These are phyloP conservation scores for Sporothrix mexicana DNA, from an alignment of 2,329 filamentous ascomycete genomes.

Conservation along the genomic window DNA sequence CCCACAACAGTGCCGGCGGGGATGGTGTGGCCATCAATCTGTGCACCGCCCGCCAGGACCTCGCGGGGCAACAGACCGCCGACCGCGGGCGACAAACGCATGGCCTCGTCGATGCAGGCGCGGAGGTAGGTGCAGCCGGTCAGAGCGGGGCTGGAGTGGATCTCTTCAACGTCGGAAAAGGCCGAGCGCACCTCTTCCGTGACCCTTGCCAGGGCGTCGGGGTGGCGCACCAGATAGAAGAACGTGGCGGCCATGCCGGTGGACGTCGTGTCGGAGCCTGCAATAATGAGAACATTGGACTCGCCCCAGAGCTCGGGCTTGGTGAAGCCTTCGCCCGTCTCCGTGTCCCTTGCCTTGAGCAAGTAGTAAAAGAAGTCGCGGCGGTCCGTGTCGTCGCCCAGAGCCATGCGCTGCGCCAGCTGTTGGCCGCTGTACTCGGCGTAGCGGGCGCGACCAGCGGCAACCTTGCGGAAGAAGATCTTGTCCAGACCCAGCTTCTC, in stretches of 20 bases:
- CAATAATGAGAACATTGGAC: conserved; percentile 74
- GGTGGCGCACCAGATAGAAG: conserved; percentile 66
- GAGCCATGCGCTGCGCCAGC: conserved; percentile 68
- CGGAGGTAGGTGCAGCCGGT: conserved; percentile 63
- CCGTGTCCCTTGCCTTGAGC: conserved; percentile 72
- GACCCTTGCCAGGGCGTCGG: conserved; percentile 53
- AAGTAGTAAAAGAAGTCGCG: conserved; percentile 80
- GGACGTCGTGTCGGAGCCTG: conserved; percentile 73
- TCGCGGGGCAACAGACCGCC: conserved; percentile 66
- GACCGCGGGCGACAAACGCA: conserved; percentile 67
- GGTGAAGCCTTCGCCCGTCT: conserved; percentile 70
- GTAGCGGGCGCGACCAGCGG: conserved; percentile 69
- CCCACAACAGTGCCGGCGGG: conserved; percentile 67
- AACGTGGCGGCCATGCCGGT: conserved; percentile 68
- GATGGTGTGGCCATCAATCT: conserved; percentile 59
- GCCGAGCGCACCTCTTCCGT: conserved; percentile 58
- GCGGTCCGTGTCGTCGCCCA: conserved; percentile 69
- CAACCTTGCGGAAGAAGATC: conserved; percentile 70
- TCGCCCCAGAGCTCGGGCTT: conserved; percentile 73
- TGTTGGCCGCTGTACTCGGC: conserved; percentile 74
- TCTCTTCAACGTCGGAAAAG: conserved; percentile 61
- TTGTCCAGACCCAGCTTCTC: conserved; percentile 70
- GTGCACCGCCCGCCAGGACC: conserved; percentile 60
- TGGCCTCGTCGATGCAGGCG: conserved; percentile 69
- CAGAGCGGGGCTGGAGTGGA: conserved; percentile 58